A percentile compares a stretch with the other conserved stretches of the same genome.
Conservation (phyloP, 75 land plant species). For the Pinus tabuliformis region DNA sequence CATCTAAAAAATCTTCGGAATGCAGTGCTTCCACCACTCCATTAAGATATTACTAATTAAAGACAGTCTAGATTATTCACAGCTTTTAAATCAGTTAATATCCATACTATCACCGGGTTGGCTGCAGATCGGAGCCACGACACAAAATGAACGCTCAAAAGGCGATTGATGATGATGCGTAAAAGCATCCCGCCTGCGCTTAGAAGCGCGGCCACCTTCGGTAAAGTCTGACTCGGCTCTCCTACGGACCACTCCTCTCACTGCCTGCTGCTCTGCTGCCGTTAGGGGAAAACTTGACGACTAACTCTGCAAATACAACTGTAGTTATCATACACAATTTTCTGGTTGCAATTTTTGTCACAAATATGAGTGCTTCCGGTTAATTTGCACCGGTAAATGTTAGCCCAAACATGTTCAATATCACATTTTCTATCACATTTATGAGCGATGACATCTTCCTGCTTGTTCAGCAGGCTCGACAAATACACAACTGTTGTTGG, state of each 20-base stretch:
- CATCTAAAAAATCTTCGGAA: no score
- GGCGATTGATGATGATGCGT: no score
- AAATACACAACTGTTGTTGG: conserved; percentile 69
- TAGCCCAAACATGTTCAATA: conserved; percentile 80
- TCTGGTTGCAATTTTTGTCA: conserved; percentile 92
- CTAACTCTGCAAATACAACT: conserved; percentile 85
- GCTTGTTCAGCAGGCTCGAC: conserved; percentile 61
- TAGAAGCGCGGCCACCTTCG: neutral
- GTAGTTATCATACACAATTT: conserved; percentile 83
- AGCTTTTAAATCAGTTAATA: no score
- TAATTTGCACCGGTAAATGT: conserved; percentile 79
- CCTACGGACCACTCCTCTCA: conserved; percentile 71
- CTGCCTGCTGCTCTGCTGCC: conserved; percentile 56
- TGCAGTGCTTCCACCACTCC: no score
- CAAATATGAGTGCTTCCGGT: conserved; percentile 81
- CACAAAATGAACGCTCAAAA: no score
- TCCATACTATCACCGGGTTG: no score
- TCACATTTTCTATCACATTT: conserved; percentile 73
- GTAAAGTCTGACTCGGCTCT: conserved; percentile 36
- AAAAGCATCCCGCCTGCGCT: no score
- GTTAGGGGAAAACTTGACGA: conserved; percentile 61
- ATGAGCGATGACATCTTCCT: conserved; percentile 51
- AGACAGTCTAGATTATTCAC: no score
- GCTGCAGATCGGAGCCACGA: no score
- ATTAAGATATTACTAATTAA: no score